Percentiles rank a stretch among this genome's conserved stretches.
These are phyloP conservation scores for Lunasporangiospora selenospora DNA, from an alignment of 192 early-diverging fungal species.

Conservation along the genomic window DNA sequence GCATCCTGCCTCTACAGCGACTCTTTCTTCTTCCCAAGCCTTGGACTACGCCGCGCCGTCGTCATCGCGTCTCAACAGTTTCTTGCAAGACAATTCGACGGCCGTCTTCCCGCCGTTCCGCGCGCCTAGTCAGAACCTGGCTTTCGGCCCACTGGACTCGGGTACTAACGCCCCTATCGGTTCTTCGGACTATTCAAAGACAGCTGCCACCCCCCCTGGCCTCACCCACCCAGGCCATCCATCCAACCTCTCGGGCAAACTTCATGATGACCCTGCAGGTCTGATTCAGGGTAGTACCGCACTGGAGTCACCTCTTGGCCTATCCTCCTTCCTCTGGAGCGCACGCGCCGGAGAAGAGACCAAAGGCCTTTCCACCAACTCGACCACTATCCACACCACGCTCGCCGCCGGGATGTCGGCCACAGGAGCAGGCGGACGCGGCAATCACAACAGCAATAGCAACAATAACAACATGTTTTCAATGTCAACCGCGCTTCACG, in stretches of 20 bases:
- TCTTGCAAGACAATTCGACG: background rate
- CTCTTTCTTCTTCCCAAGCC: slow-evolving; percentile 3
- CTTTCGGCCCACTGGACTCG: slow-evolving; percentile 6
- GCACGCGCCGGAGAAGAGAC: slow-evolving; percentile 5
- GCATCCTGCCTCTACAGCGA: slow-evolving; percentile 15
- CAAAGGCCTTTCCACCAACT: background rate
- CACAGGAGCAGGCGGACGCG: too few relatives aligned
- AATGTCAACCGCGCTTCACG: slow-evolving; percentile 12
- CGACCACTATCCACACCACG: background rate
- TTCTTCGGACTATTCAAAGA: background rate
- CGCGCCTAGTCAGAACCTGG: background rate
- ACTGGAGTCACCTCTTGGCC: slow-evolving; percentile 21
- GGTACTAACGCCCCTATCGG: background rate
- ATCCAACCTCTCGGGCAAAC: background rate
- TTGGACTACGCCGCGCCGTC: slow-evolving; percentile 2
- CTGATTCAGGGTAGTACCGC: background rate
- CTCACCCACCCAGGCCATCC: too few relatives aligned
- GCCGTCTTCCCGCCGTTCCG: background rate
- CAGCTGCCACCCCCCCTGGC: background rate
- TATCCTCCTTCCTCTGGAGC: slow-evolving; percentile 39
- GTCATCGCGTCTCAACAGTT: background rate
- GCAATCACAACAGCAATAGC: background rate
- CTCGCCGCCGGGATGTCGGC: slow-evolving; percentile 2
- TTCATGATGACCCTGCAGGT: background rate
- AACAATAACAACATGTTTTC: slow-evolving; percentile 9